These are phyloP conservation scores for Aspergillus tamarii DNA, from an alignment of 2,329 filamentous ascomycete species.

Conservation along the genomic window DNA sequence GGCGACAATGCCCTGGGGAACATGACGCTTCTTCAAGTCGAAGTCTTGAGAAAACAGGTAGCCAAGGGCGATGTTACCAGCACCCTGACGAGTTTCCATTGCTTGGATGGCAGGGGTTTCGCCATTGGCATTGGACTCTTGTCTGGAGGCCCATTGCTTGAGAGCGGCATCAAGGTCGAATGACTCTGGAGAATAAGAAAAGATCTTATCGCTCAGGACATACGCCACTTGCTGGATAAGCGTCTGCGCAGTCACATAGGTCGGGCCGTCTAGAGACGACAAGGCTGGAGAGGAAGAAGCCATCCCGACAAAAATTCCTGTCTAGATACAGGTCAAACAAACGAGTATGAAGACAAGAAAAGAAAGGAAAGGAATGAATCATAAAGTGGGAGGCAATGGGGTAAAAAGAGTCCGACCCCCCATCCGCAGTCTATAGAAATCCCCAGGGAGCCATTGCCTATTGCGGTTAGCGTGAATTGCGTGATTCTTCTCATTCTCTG, in stretches of 20 bases:
- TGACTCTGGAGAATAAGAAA: constrained; percentile 91
- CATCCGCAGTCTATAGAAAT: constrained; percentile 30
- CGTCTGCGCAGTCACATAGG: constrained; percentile 89
- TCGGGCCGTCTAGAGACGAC: constrained; percentile 75
- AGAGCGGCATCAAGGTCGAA: constrained; percentile 88
- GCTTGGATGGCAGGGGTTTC: constrained; percentile 76
- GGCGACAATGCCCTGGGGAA: constrained; percentile 88
- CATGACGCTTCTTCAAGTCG: constrained; percentile 84
- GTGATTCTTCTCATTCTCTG: constrained; percentile 38
- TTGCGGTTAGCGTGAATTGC: constrained; percentile 39
- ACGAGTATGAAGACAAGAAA: constrained; percentile 29
- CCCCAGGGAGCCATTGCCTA: constrained; percentile 31
- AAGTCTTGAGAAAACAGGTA: constrained; percentile 99
- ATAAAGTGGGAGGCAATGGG: constrained; percentile 17
- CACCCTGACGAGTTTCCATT: constrained; percentile 85
- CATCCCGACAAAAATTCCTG: constrained; percentile 32
- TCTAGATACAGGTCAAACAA: constrained; percentile 27
- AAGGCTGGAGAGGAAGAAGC: constrained; percentile 46
- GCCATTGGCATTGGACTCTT: constrained; percentile 79
- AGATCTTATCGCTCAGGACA: constrained; percentile 93
- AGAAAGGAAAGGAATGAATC: constrained; percentile 24
- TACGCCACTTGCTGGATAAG: constrained; percentile 96
- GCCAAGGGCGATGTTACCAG: constrained; percentile 86
- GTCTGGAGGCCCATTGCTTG: constrained; percentile 71
- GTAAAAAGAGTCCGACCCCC: constrained; percentile 13